These are phyloP conservation scores for Cercophora samala DNA, from an alignment of 495 filamentous ascomycete genomes.

Conservation along the genomic window DNA sequence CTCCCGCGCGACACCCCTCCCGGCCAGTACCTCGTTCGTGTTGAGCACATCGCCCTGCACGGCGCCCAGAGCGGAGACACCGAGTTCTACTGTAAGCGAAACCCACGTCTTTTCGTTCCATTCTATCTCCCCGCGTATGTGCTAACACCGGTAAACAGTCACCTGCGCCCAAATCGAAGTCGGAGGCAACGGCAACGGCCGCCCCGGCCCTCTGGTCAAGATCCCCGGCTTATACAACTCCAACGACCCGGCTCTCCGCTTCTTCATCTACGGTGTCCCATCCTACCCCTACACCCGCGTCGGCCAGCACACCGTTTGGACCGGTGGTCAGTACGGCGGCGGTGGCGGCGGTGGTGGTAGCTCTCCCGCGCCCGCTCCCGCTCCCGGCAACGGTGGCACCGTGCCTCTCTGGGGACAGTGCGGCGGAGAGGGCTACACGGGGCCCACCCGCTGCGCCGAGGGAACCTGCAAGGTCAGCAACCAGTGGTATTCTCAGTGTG, in stretches of 20 bases:
- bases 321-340: slow-evolving; percentile 12
- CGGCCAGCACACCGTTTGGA: slow-evolving; percentile 17
- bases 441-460: slow-evolving; percentile 12
- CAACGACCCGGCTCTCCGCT: slow-evolving; percentile 38
- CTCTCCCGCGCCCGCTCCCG: slow-evolving; percentile 1
- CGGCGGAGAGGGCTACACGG: slow-evolving; percentile 18
- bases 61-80: slow-evolving; percentile 42
- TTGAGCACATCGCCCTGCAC: slow-evolving; percentile 51
- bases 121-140: neutral
- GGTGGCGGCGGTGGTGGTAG: neutral
- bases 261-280: slow-evolving; percentile 20
- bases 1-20: slow-evolving; percentile 41
- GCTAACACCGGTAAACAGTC: neutral
- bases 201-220: slow-evolving; percentile 38
- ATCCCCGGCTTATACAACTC: slow-evolving; percentile 50
- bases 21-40: slow-evolving; percentile 48
- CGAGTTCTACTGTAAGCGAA: slow-evolving; percentile 45
- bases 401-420: slow-evolving; percentile 15
- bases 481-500: slow-evolving; percentile 20
- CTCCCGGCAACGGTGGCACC: slow-evolving; percentile 4
- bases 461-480: slow-evolving; percentile 18
- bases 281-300: slow-evolving; percentile 17
- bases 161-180: slow-evolving; percentile 52
- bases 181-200: slow-evolving; percentile 37
- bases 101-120: neutral